Percentiles rank a stretch among this genome's conserved stretches.
These are phyloP conservation scores for Xylaria sp. DNA, from an alignment of 2,329 filamentous ascomycete species.

Conservation along the genomic window DNA sequence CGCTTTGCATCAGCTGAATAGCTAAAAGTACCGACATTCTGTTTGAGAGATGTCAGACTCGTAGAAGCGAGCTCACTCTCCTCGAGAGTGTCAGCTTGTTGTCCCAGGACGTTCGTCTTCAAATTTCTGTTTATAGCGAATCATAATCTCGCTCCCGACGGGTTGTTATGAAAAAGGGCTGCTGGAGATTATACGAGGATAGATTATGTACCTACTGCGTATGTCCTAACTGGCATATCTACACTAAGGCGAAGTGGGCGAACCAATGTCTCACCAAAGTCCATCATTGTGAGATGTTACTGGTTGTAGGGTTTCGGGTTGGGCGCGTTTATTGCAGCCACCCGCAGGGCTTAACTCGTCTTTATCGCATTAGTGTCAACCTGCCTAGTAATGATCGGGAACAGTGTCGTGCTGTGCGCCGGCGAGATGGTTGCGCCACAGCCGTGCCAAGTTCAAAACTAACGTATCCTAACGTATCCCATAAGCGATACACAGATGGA, in stretches of 20 bases:
- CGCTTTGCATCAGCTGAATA: conserved; percentile 18
- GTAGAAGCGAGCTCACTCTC: neutral
- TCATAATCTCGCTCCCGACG: neutral
- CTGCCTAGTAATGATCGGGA: neutral
- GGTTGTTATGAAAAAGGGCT: conserved; percentile 8
- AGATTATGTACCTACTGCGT: conserved; percentile 1
- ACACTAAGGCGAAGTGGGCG: conserved; percentile 11
- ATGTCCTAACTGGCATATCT: neutral
- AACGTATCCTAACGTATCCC: neutral
- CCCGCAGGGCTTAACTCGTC: conserved; percentile 8
- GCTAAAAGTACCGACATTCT: conserved; percentile 13
- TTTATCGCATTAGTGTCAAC: conserved; percentile 22
- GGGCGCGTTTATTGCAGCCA: conserved; percentile 20
- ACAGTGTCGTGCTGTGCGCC: neutral
- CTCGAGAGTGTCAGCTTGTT: neutral
- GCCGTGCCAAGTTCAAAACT: neutral
- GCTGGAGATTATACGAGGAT: neutral
- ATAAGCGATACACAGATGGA: neutral
- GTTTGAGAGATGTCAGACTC: conserved; percentile 13
- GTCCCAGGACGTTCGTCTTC: neutral
- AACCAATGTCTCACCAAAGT: conserved; percentile 38
- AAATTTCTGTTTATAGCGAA: conserved; percentile 4
- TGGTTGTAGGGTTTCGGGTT: conserved; percentile 16
- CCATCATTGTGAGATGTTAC: conserved; percentile 15
- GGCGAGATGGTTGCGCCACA: conserved; percentile 1